phyloP scores from a whole-genome alignment of 1,139 yeast species.

The Petasospora fabianii region DNA sequence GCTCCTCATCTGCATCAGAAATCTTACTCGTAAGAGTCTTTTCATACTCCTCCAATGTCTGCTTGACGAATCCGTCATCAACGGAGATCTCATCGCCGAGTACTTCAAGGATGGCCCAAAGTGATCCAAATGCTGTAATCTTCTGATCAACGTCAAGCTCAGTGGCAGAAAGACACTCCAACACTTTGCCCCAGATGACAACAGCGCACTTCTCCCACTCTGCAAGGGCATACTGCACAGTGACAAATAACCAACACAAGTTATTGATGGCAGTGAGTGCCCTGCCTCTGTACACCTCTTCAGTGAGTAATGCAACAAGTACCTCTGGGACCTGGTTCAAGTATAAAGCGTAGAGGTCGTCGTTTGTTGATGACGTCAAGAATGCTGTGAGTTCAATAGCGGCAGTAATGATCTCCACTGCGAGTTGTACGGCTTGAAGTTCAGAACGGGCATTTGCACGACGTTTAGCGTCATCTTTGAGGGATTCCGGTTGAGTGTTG shows the following conservation, averaged over 20 bases:
- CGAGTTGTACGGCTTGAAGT: constrained; percentile 61
- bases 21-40: constrained; percentile 6
- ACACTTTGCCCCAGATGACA: constrained; percentile 38
- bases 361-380: no score
- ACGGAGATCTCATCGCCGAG: constrained; percentile 35
- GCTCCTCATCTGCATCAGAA: constrained; percentile 10
- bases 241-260: constrained; percentile 45
- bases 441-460: constrained; percentile 47
- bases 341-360: constrained; percentile 31
- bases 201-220: constrained; percentile 35
- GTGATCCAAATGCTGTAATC: constrained; percentile 49
- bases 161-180: constrained; percentile 13
- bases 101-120: constrained; percentile 58
- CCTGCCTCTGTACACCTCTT: constrained; percentile 45
- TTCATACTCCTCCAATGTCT: constrained; percentile 26
- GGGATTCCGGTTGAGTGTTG: constrained; percentile 39
- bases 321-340: constrained; percentile 38
- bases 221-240: constrained; percentile 30
- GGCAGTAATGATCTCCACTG: constrained; percentile 73
- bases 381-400: constrained; percentile 55
- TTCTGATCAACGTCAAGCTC: constrained; percentile 37
- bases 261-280: constrained; percentile 70
- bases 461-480: constrained; percentile 38
- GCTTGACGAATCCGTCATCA: constrained; percentile 20
- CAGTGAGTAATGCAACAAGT: constrained; percentile 38